Base-by-base conservation (phyloP, 2,329 filamentous ascomycete species). In the Neurospora sp. region DNA sequence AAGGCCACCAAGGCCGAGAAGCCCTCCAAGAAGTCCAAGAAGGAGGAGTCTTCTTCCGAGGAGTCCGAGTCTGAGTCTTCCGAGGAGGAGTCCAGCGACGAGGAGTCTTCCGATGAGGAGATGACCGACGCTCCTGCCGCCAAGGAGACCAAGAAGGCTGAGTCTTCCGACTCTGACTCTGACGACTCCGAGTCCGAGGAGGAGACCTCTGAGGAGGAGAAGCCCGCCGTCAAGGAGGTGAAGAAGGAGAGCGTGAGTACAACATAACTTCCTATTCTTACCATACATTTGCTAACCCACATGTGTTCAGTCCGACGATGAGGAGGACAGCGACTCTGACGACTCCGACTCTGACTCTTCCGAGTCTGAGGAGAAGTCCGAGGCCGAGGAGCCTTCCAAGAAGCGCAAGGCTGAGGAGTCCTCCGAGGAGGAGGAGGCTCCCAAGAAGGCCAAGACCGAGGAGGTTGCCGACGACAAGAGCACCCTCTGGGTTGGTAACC, bases 401-500 rank as follows among this genome's bases (percentile, higher is more conserved):
- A 90, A 90, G 86, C 87, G 88, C 80, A 90, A 90, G 85, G 87
- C 87, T 68, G 86, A 87, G 71, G 83, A 82, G 62, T 79, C 78
- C 39, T 76, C 78, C 68, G 76, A 77, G 70, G 79, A 81, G 69
- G 82, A 84, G 70, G 80, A 82, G 68, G 81, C 83, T 17, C 78
- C 85, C 72, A 93, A 92, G 87, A 92, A 91, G 85, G 81, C 83
- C 78, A 91, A 91, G 86, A 86, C 84, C 42, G 86, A 89, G 70
- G 85, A 88, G 69, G 81, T 78, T 58, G 80, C 78, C 68, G 84
- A 79, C 71, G 80, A 84, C 71, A 80, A 84, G 76, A 83, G 84
- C 74, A 97, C 93, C 77, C 89, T 97, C 69, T 97, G 97, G 81
- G 89, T 93, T 74, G 94, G 94, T 76, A 95, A 93, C 84, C 85